Conservation (phyloP, 1,284 basidiomycete species). For the Earliella scabrosa region DNA sequence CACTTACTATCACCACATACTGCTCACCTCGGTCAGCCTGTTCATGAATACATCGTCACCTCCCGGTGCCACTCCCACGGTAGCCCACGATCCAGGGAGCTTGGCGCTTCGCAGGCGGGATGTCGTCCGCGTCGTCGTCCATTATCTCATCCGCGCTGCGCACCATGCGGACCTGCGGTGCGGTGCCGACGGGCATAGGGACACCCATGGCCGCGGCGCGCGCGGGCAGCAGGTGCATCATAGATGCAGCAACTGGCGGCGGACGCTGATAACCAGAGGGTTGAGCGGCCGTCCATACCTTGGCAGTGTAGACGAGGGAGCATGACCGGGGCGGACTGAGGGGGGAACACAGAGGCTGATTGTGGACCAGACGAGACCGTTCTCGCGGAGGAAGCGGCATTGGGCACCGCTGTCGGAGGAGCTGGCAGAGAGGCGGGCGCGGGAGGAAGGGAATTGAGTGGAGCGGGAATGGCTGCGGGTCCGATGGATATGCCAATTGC, state of each 20-base stretch:
- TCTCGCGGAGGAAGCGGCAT: conserved; percentile 67
- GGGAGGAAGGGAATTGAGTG: conserved; percentile 61
- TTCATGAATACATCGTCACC: conserved; percentile 96
- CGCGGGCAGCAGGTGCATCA: conserved; percentile 40
- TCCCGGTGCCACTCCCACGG: conserved; percentile 96
- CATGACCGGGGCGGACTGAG: conserved; percentile 72
- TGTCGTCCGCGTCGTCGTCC: conserved; percentile 60
- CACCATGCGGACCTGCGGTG: conserved; percentile 65
- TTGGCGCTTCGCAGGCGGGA: conserved; percentile 83
- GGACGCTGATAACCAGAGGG: conserved; percentile 83
- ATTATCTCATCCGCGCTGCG: conserved; percentile 81
- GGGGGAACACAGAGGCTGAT: conserved; percentile 69
- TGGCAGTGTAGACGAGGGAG: conserved; percentile 83
- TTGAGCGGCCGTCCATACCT: conserved; percentile 72
- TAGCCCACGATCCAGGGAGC: conserved; percentile 89
- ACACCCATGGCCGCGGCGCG: conserved; percentile 42
- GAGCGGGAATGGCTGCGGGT: conserved; percentile 70
- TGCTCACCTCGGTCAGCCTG: conserved; percentile 80
- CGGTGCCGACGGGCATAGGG: conserved; percentile 33
- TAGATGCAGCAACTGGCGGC: conserved; percentile 42
- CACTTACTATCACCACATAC: neutral
- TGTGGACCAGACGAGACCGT: conserved; percentile 82
- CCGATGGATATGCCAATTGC: conserved; percentile 87
- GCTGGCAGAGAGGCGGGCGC: conserved; percentile 69
- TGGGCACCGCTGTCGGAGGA: conserved; percentile 52